Percentiles rank a stretch among this genome's conserved stretches.
phyloP scores from a whole-genome alignment of 202 grass and related monocot species.

The Zoysia matrella region DNA sequence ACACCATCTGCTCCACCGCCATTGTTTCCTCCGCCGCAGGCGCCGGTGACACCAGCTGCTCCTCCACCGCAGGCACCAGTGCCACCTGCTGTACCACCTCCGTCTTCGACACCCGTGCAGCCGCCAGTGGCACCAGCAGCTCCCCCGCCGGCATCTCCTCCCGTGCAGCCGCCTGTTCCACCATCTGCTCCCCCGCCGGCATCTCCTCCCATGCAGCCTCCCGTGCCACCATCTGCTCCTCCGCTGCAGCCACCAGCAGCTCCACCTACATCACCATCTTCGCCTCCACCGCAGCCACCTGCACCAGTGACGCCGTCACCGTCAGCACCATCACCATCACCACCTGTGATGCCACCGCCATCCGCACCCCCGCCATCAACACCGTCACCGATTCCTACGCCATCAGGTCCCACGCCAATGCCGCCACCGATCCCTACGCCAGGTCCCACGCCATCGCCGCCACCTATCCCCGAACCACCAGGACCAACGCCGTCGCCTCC shows the following conservation, averaged over 20 bases:
- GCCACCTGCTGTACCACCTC: background rate
- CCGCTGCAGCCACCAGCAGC: too few species aligned
- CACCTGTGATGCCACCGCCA: background rate
- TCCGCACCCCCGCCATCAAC: background rate
- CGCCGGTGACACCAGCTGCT: background rate
- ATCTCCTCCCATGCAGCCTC: too few species aligned
- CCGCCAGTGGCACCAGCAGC: background rate
- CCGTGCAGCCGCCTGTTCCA: background rate
- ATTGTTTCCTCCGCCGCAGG: background rate
- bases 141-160: background rate
- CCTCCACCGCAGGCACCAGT: too few species aligned
- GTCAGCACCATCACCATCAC: background rate
- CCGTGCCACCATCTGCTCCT: too few species aligned
- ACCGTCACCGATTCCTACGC: background rate
- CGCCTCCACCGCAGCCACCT: background rate
- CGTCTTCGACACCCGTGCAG: background rate
- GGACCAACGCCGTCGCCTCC: background rate
- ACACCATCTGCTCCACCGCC: slow-evolving; percentile 16
- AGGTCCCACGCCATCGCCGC: background rate
- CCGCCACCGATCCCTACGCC: background rate
- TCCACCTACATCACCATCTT: background rate
- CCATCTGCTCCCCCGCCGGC: too few species aligned
- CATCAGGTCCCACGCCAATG: background rate
- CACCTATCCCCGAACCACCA: background rate
- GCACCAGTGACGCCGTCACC: background rate